Conservation (phyloP, 148 eudicot genomes). For the Fagopyrum tataricum region DNA sequence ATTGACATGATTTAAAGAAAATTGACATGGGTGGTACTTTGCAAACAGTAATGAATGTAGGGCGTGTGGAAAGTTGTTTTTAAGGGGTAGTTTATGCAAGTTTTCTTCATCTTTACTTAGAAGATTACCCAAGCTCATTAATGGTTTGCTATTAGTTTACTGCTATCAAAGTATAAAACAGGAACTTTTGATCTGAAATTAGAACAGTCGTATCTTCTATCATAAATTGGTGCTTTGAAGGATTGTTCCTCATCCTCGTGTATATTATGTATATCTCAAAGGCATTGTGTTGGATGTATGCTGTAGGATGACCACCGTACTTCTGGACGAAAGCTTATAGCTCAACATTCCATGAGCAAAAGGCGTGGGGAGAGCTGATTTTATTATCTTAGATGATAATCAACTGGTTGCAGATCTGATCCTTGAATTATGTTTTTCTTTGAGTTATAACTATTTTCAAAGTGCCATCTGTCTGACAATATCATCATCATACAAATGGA, state of each 20-base stretch:
- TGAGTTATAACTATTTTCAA: not conserved
- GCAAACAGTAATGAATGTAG: too few relatives aligned
- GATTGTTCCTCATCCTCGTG: not conserved
- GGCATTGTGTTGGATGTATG: conserved; percentile 12
- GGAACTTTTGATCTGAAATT: not conserved
- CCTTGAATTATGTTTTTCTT: not conserved
- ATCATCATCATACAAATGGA: not conserved
- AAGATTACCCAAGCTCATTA: not conserved
- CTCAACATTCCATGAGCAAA: conserved; percentile 83
- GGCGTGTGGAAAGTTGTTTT: too few relatives aligned
- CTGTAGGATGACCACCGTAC: conserved; percentile 66
- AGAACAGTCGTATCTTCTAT: not conserved
- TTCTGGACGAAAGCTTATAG: conserved; percentile 56
- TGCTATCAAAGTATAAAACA: too few relatives aligned
- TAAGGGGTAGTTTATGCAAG: too few relatives aligned
- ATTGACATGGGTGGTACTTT: too few relatives aligned
- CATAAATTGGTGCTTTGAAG: not conserved
- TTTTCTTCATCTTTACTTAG: too few relatives aligned
- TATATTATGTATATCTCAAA: not conserved
- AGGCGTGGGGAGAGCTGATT: conserved; percentile 23
- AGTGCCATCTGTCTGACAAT: not conserved
- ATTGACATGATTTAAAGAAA: too few relatives aligned
- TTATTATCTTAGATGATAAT: not conserved
- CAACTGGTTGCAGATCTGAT: not conserved
- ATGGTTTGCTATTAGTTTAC: not conserved